Percentiles rank a stretch among this genome's conserved stretches.
These are phyloP conservation scores for Juncus effusus DNA, from an alignment of 176 grass and related monocot species.

Conservation along the genomic window DNA sequence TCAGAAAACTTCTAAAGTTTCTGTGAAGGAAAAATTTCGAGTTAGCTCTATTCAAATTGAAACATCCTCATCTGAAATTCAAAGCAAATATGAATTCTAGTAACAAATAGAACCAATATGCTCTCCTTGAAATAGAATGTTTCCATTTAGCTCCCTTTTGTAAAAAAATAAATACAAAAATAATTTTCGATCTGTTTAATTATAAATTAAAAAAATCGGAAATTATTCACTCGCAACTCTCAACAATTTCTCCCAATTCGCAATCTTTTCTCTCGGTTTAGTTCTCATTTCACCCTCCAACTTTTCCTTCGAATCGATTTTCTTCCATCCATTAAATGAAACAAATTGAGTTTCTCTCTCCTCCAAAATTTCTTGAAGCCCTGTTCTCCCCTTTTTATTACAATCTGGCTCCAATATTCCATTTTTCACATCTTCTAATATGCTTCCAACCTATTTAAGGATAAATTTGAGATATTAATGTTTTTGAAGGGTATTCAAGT, in stretches of 20 bases:
- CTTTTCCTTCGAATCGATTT: conserved; percentile 68
- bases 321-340: conserved; percentile 60
- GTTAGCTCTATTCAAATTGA: too few species aligned
- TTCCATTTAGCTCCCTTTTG: too few species aligned
- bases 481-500: background rate
- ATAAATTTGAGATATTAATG: background rate
- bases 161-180: background rate
- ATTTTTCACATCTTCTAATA: conserved; percentile 69
- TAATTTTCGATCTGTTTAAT: background rate
- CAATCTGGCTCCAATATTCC: conserved; percentile 20
- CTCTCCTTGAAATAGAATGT: too few species aligned
- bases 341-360: conserved; percentile 49
- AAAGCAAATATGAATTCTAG: too few species aligned
- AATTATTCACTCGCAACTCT: conserved; percentile 29
- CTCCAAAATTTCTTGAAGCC: conserved; percentile 54
- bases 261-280: conserved; percentile 75
- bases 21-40: too few species aligned
- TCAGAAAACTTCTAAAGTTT: too few species aligned
- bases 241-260: conserved; percentile 54
- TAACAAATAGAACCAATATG: too few species aligned
- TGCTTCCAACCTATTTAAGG: conserved; percentile 56
- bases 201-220: background rate
- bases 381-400: conserved; percentile 46
- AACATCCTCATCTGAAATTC: too few species aligned
- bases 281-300: conserved; percentile 39